Evolutionary conservation across 2,329 filamentous ascomycete species (phyloP), one percentile per base, ranked within the genome.

Genomic region (Cephalotrichum gorgonifer): DNA sequence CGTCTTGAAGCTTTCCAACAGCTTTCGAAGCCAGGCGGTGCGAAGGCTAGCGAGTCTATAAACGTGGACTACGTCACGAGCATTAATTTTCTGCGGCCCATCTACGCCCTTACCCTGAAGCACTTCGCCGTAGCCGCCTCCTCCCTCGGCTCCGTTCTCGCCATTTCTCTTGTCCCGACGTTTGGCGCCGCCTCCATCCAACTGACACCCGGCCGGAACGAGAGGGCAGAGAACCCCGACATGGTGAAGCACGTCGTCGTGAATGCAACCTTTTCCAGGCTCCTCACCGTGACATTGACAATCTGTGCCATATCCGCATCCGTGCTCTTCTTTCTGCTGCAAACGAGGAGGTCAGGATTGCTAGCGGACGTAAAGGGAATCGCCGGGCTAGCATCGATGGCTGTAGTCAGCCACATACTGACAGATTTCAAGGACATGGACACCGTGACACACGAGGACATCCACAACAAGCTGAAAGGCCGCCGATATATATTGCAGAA

Each of bases 361-460:
- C 63, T 80, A 3, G 77, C 78, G 6, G 81, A 88, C 58, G 83
- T 86, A 6, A 81, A 79, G 55, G 85, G 85, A 6, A 86, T 88
- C 47, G 83, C 84, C 2, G 85, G 85, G 2, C 72, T 88, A 33
- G 85, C 85, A 6, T 79, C 83, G 50, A 87, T 88, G 83, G 84
- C 85, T 9, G 84, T 85, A 3, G 78, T 79, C 52, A 81, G 76
- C 54, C 84, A 88, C 55, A 85, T 88, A 59, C 66, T 88, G 54
- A 81, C 80, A 64, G 85, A 88, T 58, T 88, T 88, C 58, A 80
- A 79, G 53, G 81, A 81, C 50, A 77, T 86, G 65, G 85, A 88
- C 58, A 77, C 79, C 1, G 82, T 79, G 7, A 78, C 73, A 4
- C 78, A 83, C 48, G 69, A 78, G 44, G 76, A 81, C 47, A 87